phyloP scores from a whole-genome alignment of 306 rosid genomes.

The Erythrophleum fordii region DNA sequence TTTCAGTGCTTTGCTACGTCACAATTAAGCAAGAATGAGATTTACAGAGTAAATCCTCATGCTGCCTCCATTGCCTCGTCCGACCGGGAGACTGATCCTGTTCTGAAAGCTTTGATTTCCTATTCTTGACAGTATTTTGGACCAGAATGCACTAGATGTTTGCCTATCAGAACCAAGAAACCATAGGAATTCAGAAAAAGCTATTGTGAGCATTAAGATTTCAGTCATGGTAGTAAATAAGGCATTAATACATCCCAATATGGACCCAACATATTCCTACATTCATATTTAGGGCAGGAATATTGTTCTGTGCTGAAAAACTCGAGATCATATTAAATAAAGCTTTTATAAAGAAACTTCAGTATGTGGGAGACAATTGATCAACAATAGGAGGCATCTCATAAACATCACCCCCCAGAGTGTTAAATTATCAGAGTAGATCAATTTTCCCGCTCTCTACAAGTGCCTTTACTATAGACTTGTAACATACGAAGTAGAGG shows the following conservation, averaged over 20 bases:
- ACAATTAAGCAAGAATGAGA: too few relatives aligned
- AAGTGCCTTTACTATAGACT: slow-evolving; percentile 75
- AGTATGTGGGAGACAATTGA: slow-evolving; percentile 7
- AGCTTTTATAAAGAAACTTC: neutral
- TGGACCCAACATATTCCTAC: neutral
- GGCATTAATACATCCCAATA: neutral
- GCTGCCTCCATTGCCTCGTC: too few relatives aligned
- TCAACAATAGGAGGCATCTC: neutral
- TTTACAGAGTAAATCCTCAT: too few relatives aligned
- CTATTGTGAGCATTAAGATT: neutral
- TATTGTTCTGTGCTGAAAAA: neutral
- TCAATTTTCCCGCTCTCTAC: slow-evolving; percentile 87
- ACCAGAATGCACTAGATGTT: too few relatives aligned
- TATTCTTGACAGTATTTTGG: too few relatives aligned
- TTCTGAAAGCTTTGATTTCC: too few relatives aligned
- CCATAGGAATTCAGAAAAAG: too few relatives aligned
- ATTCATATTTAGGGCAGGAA: neutral
- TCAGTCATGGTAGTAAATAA: neutral
- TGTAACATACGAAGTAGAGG: slow-evolving; percentile 82
- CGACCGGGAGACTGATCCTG: too few relatives aligned
- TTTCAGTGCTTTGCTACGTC: too few relatives aligned
- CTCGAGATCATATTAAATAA: neutral
- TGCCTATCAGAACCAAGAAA: too few relatives aligned
- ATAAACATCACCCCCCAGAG: neutral
- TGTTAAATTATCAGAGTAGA: slow-evolving; percentile 42